Base-by-base conservation (phyloP, 345 rosid genomes). In the Murraya koenigii region DNA sequence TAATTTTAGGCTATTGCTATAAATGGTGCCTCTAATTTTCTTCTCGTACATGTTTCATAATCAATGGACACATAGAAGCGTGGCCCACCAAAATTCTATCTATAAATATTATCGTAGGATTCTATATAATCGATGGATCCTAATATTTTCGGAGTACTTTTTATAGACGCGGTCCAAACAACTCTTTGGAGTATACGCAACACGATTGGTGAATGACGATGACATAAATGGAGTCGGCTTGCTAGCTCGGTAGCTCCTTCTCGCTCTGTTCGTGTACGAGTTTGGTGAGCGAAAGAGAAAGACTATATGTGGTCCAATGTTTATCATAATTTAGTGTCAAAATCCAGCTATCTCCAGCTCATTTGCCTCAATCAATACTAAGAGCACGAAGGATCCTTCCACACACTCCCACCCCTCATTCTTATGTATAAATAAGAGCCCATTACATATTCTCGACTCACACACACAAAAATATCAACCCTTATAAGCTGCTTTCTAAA, bases 261-360 rank as follows among this genome's bases (percentile, higher is more conserved):
- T 23, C 49, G 15, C 15, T 6, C 59, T 14, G 54, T 22, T 59
- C 36, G 15, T 19, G 3, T 74, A 26, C 28, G 69, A 10, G 59
- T 62, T 62, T 74, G 69, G 60, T 74, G 44, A 44, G 52, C 44
- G 19, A 8, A 36, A 74, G 44, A 41, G 22, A 17, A 5, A 52
- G 56, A 13, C 64, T 13, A 44, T 44, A 44, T 9, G 62, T 56
- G 65, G 66, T 58, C 76, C 76, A 55, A 58, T 25, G 22, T 52
- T 72, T 6, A 61, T 41, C 9, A 9, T 59, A 39, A 28, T 39
- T 28, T 26, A 26, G 61, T 9, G 23, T 44, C 68, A 38, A 74
- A 32, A 8, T 55, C 77, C 77, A 74, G 77, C 77, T 74, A 74
- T 62, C 55, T 13, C 35, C 77, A 62, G 77, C 77, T 62, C 56